Conservation (phyloP, 495 filamentous ascomycete genomes). For the Neurospora sp. region DNA sequence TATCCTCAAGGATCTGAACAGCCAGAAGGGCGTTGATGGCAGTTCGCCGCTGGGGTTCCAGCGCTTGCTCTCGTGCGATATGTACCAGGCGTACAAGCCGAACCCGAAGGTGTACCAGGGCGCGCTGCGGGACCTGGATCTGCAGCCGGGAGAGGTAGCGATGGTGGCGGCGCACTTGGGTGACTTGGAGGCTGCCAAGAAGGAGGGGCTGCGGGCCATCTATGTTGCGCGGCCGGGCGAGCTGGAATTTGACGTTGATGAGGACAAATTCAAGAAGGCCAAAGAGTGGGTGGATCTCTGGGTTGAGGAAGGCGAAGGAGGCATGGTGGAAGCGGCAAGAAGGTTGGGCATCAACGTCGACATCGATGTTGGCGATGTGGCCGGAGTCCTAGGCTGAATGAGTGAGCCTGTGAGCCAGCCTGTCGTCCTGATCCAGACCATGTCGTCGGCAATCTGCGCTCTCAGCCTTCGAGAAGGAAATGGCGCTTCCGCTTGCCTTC, state of each 20-base stretch:
- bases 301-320: conserved; percentile 39
- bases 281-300: conserved; percentile 58
- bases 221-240: conserved; percentile 64
- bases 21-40: conserved; percentile 26
- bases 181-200: conserved; percentile 58
- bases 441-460: not conserved
- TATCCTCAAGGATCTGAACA: conserved; percentile 54
- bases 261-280: conserved; percentile 39
- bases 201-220: conserved; percentile 53
- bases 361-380: not conserved
- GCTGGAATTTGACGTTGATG: conserved; percentile 47
- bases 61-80: conserved; percentile 51
- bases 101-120: conserved; percentile 56
- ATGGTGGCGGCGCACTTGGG: conserved; percentile 71
- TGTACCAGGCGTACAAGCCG: conserved; percentile 74
- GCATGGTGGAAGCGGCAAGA: conserved; percentile 44
- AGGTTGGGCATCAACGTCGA: conserved; percentile 23
- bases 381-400: not conserved
- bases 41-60: conserved; percentile 43
- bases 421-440: not conserved
- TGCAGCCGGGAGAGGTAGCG: conserved; percentile 51
- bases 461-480: not conserved
- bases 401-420: not conserved
- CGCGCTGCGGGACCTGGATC: conserved; percentile 47
- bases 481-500: not conserved